Base-by-base conservation (phyloP, 2,329 filamentous ascomycete species). In the Colletotrichum gigasporum region DNA sequence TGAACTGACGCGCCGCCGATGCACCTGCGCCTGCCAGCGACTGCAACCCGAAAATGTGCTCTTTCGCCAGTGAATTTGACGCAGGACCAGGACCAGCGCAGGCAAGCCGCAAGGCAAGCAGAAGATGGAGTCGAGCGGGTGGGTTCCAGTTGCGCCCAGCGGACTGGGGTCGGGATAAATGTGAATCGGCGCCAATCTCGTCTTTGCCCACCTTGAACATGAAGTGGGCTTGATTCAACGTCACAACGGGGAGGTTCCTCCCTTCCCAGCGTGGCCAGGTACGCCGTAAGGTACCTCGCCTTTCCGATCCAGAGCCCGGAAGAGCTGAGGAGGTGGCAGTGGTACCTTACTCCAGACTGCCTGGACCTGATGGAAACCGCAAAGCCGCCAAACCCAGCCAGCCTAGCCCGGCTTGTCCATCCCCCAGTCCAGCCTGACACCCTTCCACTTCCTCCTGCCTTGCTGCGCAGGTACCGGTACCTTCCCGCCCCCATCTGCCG, bases 141-240 rank as follows among this genome's bases (percentile, higher is more conserved):
- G 41, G 57, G 30, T 47, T 48, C n/a, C n/a, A n/a, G n/a, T n/a
- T 45, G 53, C 44, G 14, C 44, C 44, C 35, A 30, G 44, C 12
- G 14, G 35, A 24, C 62, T 54, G 30, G 62, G 54, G 57, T 62
- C 48, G 56, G 56, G 56, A 54, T 51, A 44, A 44, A 48, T 42
- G 14, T 54, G 48, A 64, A 64, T 64, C 62, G 62, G 62, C 62
- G 50, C 56, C 62, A 65, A 65, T 65, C 62, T 65, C 50, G 34
- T 50, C 42, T 54, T 64, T 54, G 48, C 56, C 56, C 53, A 61
- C 61, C 45, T 45, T 54, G 48, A 47, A 20, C 16, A 24, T 34
- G 24, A 35, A 63, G 54, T 60, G 60, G 61, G 61, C 55, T 64
- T 64, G 61, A 64, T 64, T 64, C 61, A 59, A 64, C 61, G 61